Evolutionary conservation across 1,284 basidiomycete species (phyloP), one percentile per base, ranked within the genome.

Genomic region (Blastosporella zonata): DNA sequence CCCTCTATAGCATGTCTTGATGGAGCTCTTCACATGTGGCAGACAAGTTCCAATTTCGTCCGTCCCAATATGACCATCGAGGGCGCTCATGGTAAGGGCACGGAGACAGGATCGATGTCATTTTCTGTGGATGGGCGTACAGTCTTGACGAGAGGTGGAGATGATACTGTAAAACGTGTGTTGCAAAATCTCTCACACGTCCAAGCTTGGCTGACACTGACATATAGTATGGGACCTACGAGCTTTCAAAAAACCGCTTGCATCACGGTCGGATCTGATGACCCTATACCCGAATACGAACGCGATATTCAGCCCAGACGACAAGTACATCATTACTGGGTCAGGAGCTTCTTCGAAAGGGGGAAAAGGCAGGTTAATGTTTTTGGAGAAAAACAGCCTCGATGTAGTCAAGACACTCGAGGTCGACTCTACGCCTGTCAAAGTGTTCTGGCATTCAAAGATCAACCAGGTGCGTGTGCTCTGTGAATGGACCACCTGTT

Each of bases 91-190:
- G 69, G 68, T 20, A 93, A 89, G 64, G 82, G 81, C 29, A 87
- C 83, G 0, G 90, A 93, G 61, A 93, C 87, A 1, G 92, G 92
- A 2, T 87, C 87, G 1, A 66, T 99, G 23, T 79, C 82, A 3
- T 97, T 95, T 62, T 87, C 90, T 3, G 77, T 89, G 34, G 94
- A 98, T 63, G 87, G 88, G 1, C 74, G 77, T 45, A 90, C 84
- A 7, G 69, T 98, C 17, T 76, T 92, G 38, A 93, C 91, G 2
- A 77, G 97, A 55, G 93, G 94, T 18, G 90, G 89, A 1, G 97
- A 99, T 69, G 87, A 93, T 60, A 95, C 92, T 0, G 87, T 98
- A 43, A 99, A 98, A 70, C 67, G 94, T 96, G 67, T 59, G 91
- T 81, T 20, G 46, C 35, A 21, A 51, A 25, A 47, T 8, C 29